These are phyloP conservation scores for Trametes cingulata DNA, from an alignment of 768 basidiomycete genomes.

Conservation along the genomic window DNA sequence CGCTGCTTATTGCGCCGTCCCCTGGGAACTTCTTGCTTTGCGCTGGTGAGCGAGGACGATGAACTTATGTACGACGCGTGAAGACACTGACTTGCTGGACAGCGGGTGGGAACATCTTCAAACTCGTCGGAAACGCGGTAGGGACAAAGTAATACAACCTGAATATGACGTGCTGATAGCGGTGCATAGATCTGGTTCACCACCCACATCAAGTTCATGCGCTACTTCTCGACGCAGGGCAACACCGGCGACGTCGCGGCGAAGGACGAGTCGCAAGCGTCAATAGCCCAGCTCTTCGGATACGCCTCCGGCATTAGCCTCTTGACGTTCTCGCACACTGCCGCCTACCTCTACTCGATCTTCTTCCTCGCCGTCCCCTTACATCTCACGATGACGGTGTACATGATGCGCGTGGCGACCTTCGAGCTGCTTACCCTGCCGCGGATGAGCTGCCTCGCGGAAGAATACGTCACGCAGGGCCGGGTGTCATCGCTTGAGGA, in stretches of 20 bases:
- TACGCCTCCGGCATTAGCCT: constrained; percentile 31
- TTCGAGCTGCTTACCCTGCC: constrained; percentile 33
- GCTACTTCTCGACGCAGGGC: constrained; percentile 29
- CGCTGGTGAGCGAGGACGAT: constrained; percentile 20
- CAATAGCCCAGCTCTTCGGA: constrained; percentile 29
- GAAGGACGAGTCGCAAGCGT: constrained; percentile 33
- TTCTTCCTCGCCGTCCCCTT: constrained; percentile 26
- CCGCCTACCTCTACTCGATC: constrained; percentile 30
- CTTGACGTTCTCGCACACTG: constrained; percentile 30
- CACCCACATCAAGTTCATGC: constrained; percentile 33
- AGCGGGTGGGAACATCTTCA: constrained; percentile 34
- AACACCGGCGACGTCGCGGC: constrained; percentile 34
- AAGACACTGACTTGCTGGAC: not conserved
- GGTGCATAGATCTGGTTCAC: constrained; percentile 30
- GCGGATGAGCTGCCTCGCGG: constrained; percentile 27
- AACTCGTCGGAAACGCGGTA: constrained; percentile 31
- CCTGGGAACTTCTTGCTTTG: constrained; percentile 29
- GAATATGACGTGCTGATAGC: not conserved
- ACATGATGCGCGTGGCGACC: constrained; percentile 30
- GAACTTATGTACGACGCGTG: not conserved
- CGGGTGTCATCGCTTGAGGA: constrained; percentile 19
- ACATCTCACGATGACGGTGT: constrained; percentile 26
- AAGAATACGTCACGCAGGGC: constrained; percentile 17
- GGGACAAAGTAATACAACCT: not conserved
- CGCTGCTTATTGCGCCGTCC: constrained; percentile 25